Evolutionary conservation across 257 asterid species (phyloP).

Genomic region (Solanum chmielewskii): DNA sequence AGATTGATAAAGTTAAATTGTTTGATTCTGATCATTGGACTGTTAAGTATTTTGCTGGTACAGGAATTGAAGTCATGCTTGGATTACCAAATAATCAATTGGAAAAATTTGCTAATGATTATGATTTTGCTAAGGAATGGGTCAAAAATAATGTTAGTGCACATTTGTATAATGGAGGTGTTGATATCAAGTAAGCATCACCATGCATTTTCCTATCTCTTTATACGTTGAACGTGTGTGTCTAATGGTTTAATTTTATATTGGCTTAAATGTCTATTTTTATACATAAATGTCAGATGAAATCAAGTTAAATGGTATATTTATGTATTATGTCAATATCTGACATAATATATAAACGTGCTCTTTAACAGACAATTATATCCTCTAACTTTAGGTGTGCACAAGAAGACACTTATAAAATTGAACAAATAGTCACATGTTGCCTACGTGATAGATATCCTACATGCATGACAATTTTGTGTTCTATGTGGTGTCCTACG

Average conservation of each 20-base stretch:
- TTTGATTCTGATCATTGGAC: constrained; percentile 53
- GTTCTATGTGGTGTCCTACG: background rate
- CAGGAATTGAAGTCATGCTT: constrained; percentile 74
- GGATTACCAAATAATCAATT: constrained; percentile 70
- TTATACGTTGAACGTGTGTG: background rate
- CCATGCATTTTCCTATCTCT: background rate
- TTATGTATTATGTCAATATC: background rate
- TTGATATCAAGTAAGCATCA: constrained; percentile 38
- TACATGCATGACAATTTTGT: background rate
- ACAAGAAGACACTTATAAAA: background rate
- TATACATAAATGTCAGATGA: background rate
- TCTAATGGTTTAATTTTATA: too few species aligned
- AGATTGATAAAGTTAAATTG: constrained; percentile 33
- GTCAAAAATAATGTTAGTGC: constrained; percentile 46
- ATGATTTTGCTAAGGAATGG: constrained; percentile 49
- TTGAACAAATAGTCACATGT: background rate
- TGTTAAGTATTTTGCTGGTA: constrained; percentile 35
- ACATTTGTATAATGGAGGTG: constrained; percentile 45
- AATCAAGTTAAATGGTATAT: background rate
- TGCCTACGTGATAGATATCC: background rate
- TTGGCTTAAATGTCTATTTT: too few species aligned
- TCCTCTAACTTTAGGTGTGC: too few species aligned
- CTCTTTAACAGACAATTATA: too few species aligned
- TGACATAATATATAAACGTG: background rate
- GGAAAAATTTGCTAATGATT: constrained; percentile 18